Conservation (phyloP, 2,329 filamentous ascomycete genomes). For the Trichoderma citrinoviride region DNA sequence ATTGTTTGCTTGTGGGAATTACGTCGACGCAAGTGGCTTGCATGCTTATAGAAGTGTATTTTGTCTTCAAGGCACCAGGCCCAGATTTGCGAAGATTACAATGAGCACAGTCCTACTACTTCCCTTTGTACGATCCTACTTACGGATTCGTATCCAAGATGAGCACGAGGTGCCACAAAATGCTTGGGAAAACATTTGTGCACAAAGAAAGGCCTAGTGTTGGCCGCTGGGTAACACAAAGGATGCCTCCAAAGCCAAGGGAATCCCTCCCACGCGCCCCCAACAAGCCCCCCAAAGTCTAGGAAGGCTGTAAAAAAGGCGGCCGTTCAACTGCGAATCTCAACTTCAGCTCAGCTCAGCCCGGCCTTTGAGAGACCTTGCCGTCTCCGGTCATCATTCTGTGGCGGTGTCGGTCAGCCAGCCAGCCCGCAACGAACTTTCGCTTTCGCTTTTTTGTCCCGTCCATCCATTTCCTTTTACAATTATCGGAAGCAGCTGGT, state of each 20-base stretch:
- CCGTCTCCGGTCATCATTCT: background rate
- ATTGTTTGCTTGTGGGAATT: too few species aligned
- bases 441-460: background rate
- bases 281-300: too few species aligned
- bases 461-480: background rate
- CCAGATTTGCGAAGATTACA: background rate
- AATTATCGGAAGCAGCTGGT: conserved; percentile 12
- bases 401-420: conserved; percentile 9
- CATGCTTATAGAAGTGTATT: too few species aligned
- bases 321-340: background rate
- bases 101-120: background rate
- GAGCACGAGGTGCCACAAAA: background rate
- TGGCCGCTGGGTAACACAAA: background rate
- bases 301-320: too few species aligned
- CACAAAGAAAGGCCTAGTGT: background rate
- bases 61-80: background rate
- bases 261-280: background rate
- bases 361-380: background rate
- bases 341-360: background rate
- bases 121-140: background rate
- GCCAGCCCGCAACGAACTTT: background rate
- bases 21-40: too few species aligned
- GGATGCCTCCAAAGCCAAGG: background rate
- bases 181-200: background rate
- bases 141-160: background rate